A percentile compares a stretch with the other conserved stretches of the same genome.
phyloP scores from a whole-genome alignment of 306 rosid genomes.

The Clitoria ternatea region DNA sequence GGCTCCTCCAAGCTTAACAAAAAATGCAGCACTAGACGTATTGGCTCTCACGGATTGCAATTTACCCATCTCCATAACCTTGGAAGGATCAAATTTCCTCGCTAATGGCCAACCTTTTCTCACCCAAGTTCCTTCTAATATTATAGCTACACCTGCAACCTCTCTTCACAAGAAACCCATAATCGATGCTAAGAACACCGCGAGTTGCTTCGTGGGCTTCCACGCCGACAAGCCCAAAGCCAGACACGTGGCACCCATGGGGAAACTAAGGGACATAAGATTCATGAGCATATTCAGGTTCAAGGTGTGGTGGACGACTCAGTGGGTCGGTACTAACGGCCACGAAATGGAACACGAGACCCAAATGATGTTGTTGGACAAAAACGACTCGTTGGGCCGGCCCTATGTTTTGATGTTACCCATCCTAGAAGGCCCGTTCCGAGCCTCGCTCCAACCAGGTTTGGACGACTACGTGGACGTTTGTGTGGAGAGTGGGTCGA shows the following conservation, averaged over 20 bases:
- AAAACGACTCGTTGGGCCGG: conserved; percentile 20
- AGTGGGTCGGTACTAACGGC: conserved; percentile 59
- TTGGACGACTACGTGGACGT: conserved; percentile 36
- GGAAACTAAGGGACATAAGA: conserved; percentile 39
- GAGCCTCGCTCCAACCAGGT: conserved; percentile 55
- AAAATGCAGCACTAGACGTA: conserved; percentile 22
- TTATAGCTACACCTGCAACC: conserved; percentile 38
- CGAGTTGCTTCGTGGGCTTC: conserved; percentile 67
- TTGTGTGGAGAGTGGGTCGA: conserved; percentile 68
- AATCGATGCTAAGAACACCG: neutral
- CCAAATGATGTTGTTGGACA: conserved; percentile 56
- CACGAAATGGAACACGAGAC: conserved; percentile 59
- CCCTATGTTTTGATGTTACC: conserved; percentile 67
- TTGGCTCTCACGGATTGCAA: neutral
- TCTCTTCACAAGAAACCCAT: conserved; percentile 24
- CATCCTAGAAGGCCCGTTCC: conserved; percentile 47
- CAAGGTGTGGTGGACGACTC: conserved; percentile 84
- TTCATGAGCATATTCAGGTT: conserved; percentile 72
- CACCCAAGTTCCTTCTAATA: conserved; percentile 42
- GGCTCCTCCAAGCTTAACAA: conserved; percentile 69
- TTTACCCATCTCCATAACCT: conserved; percentile 32
- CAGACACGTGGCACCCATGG: conserved; percentile 52
- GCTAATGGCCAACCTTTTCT: conserved; percentile 58
- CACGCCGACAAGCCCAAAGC: conserved; percentile 30
- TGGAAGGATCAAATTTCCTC: conserved; percentile 38